phyloP scores from a whole-genome alignment of 2,329 filamentous ascomycete species.

The Didymella exigua region DNA sequence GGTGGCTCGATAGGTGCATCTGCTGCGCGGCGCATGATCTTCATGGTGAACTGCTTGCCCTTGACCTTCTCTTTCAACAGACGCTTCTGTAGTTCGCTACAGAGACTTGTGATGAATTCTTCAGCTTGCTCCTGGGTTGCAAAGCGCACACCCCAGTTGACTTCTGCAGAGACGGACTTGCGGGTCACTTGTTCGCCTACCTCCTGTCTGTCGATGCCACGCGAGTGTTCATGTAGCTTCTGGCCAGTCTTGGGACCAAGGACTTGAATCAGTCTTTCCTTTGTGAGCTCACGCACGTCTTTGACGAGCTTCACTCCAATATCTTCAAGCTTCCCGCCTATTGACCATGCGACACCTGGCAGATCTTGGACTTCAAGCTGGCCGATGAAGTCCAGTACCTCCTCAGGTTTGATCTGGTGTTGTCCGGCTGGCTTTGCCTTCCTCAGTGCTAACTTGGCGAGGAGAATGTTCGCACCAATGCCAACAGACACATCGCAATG shows the following conservation, averaged over 20 bases:
- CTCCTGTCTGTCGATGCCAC: slow-evolving; percentile 83
- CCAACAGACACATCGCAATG: slow-evolving; percentile 90
- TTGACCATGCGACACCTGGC: slow-evolving; percentile 90
- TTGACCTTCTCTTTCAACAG: slow-evolving; percentile 83
- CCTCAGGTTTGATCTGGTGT: slow-evolving; percentile 82
- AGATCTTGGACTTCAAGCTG: slow-evolving; percentile 78
- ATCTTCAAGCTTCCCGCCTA: slow-evolving; percentile 85
- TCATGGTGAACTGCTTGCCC: slow-evolving; percentile 87
- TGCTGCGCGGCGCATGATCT: slow-evolving; percentile 85
- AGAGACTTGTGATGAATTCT: slow-evolving; percentile 84
- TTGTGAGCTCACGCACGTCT: slow-evolving; percentile 77
- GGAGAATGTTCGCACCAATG: slow-evolving; percentile 86
- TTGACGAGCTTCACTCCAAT: slow-evolving; percentile 81
- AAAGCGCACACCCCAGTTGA: slow-evolving; percentile 98
- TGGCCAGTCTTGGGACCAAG: slow-evolving; percentile 93
- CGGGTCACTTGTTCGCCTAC: slow-evolving; percentile 84
- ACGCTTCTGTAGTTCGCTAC: slow-evolving; percentile 80
- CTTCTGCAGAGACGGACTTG: slow-evolving; percentile 95
- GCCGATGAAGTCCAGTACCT: slow-evolving; percentile 76
- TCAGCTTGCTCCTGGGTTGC: slow-evolving; percentile 91
- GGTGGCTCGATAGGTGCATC: slow-evolving; percentile 89
- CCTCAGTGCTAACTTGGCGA: slow-evolving; percentile 87
- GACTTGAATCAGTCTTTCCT: slow-evolving; percentile 72
- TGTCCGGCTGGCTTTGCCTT: slow-evolving; percentile 96
- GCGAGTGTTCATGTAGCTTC: slow-evolving; percentile 86